These are phyloP conservation scores for Sclerotinia trifoliorum DNA, from an alignment of 2,329 filamentous ascomycete species.

Conservation along the genomic window DNA sequence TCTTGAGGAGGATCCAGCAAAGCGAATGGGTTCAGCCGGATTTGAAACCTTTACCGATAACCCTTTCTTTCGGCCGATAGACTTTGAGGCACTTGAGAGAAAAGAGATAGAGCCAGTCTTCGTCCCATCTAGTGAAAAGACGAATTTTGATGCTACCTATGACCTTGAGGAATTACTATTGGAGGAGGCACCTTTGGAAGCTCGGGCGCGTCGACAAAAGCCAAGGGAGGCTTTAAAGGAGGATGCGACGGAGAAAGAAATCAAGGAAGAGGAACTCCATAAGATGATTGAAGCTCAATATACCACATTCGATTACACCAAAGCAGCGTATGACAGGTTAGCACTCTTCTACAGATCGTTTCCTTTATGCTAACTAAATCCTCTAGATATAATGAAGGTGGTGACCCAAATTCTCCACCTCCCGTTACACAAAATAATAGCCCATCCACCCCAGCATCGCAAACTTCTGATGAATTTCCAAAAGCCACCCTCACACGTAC, in stretches of 20 bases:
- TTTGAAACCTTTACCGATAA: conserved; percentile 86
- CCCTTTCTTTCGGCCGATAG: conserved; percentile 82
- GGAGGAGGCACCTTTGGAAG: conserved; percentile 93
- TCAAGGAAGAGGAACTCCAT: conserved; percentile 90
- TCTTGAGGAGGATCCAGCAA: conserved; percentile 74
- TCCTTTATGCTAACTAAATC: conserved; percentile 27
- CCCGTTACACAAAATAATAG: conserved; percentile 27
- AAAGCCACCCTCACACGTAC: conserved; percentile 18
- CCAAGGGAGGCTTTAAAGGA: conserved; percentile 88
- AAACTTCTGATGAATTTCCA: conserved; percentile 22
- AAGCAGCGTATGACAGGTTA: conserved; percentile 73
- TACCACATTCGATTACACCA: conserved; percentile 91
- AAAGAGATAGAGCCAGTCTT: conserved; percentile 93
- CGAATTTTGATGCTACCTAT: conserved; percentile 98
- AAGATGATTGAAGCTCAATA: conserved; percentile 93
- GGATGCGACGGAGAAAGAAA: conserved; percentile 92
- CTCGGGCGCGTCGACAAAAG: conserved; percentile 87
- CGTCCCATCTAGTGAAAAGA: conserved; percentile 92
- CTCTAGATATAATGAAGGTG: conserved; percentile 39
- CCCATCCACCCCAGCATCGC: conserved; percentile 22
- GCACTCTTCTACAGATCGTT: conserved; percentile 35
- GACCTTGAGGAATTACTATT: conserved; percentile 90
- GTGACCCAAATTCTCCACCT: conserved; percentile 34
- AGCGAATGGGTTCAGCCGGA: conserved; percentile 76
- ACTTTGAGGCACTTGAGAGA: conserved; percentile 79